Evolutionary conservation across 1,139 yeast species (phyloP), one percentile per base, ranked within the genome.

Genomic region (Magnusiomyces fungicola): DNA sequence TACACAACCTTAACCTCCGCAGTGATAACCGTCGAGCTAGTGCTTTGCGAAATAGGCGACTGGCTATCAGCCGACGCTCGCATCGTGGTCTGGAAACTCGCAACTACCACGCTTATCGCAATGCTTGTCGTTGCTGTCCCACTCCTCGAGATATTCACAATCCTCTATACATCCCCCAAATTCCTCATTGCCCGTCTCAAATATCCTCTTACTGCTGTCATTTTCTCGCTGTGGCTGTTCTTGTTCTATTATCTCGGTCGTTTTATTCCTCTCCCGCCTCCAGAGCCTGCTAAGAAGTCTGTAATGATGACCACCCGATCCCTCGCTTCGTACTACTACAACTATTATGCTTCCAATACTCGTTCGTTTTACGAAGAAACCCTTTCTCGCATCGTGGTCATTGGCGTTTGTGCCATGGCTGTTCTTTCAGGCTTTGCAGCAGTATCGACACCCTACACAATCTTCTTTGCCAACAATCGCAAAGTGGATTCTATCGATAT

Each of bases 361-460:
- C 59, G 55, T 34, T 50, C 47, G 7, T 53, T 62, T 45, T 55
- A 60, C 21, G 69, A 63, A 45, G 67, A 64, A 46, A 56, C 67
- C 22, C 71, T 81, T 34, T 80, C 83, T 47, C 78, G 83, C 54
- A 68, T 85, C 3, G 81, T 86, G 2, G 74, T 85, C 47, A 73
- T 80, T 16, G 95, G 95, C 1, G 80, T 85, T 24, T 79, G 87
- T 0, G 69, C 81, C 37, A 81, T 84, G 74, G 88, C 90, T 0
- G 63, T 78, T 0, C 67, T 86, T 37, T 81, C 89, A 2, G 95
- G 94, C 0, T 70, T 85, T 42, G 92, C 92, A 1, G 81, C 89
- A 10, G 78, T 80, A 16, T 74, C 89, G n/a, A 81, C 88, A 0
- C 80, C 84, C 1, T 76, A 75, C 67, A 70, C 66, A 53, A 70